These are phyloP conservation scores for Dioscorea dumetorum DNA, from an alignment of 106 monocot genomes.

Conservation along the genomic window DNA sequence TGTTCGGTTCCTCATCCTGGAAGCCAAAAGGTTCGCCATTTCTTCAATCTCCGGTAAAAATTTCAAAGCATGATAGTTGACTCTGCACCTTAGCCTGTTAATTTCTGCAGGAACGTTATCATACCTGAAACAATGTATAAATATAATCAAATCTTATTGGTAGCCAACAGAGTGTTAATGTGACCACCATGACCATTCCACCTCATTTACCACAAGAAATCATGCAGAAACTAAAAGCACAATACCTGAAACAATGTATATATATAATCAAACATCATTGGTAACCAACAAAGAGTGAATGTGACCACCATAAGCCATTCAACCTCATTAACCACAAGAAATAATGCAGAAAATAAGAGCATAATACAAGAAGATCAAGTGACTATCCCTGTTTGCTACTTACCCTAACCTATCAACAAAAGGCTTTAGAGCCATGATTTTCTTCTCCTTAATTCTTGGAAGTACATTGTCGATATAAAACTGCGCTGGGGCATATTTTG, in stretches of 20 bases:
- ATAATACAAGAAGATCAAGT: too few species aligned
- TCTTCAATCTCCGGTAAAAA: slow-evolving; percentile 91
- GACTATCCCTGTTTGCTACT: not conserved
- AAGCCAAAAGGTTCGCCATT: slow-evolving; percentile 76
- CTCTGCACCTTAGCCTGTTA: slow-evolving; percentile 92
- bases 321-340: not conserved
- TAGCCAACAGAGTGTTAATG: too few species aligned
- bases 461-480: slow-evolving; percentile 99
- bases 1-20: slow-evolving; percentile 96
- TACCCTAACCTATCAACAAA: slow-evolving; percentile 98
- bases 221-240: too few species aligned
- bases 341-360: not conserved
- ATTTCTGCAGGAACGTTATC: slow-evolving; percentile 93
- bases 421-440: slow-evolving; percentile 94
- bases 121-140: slow-evolving; percentile 39
- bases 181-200: too few species aligned
- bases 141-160: too few species aligned
- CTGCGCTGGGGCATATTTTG: slow-evolving; percentile 93
- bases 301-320: too few species aligned
- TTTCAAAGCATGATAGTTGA: slow-evolving; percentile 98
- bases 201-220: not conserved
- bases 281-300: too few species aligned
- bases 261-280: too few species aligned
- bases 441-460: slow-evolving; percentile 90
- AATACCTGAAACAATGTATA: too few species aligned